Base-by-base conservation (phyloP, 257 asterid species). In the Vinca minor region DNA sequence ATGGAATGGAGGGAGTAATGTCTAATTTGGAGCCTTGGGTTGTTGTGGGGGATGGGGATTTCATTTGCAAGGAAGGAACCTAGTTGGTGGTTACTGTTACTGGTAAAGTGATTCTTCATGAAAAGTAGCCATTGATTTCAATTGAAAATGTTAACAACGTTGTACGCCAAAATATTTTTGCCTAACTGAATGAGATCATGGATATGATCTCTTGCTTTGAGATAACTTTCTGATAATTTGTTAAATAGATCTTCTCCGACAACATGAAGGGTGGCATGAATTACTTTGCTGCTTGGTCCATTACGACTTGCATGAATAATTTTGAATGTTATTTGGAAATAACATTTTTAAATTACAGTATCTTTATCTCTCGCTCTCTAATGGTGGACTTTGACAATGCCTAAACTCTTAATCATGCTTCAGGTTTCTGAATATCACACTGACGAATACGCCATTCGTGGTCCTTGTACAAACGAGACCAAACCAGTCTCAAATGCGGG, bases 391-490 rank as follows among this genome's bases (percentile, higher is more conserved):
- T 26, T 28, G 36, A 28, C 14, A 23, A 18, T 28, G 18, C 26
- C 66, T n/a, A n/a, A n/a, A n/a, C n/a, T n/a, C n/a, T 26, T 57
- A 17, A 46, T 66, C 13, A 48, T 64, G 18, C 42, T 68, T 59
- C 83, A 84, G 94, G 84, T 71, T 53, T 72, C 87, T 42, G 79
- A 77, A 64, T 64, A 74, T 72, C 74, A 71, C 18, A 59, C 66
- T 18, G 81, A 84, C 73, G 84, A 77, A 70, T 80, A 75, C 14
- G 75, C 73, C 32, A 71, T 66, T 62, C 65, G 53, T 45, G 62
- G 39, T 42, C 64, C 71, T 25, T 63, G 70, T 70, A 66, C 59
- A 36, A 73, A 71, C 59, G 75, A 71, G 71, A 69, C 66, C 55
- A 79, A 71, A 39, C 59, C 87, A 59, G 68, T 75, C 18, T 41